Conservation (phyloP, 2,329 filamentous ascomycete species). For the Fusarium brevicatenulatum region DNA sequence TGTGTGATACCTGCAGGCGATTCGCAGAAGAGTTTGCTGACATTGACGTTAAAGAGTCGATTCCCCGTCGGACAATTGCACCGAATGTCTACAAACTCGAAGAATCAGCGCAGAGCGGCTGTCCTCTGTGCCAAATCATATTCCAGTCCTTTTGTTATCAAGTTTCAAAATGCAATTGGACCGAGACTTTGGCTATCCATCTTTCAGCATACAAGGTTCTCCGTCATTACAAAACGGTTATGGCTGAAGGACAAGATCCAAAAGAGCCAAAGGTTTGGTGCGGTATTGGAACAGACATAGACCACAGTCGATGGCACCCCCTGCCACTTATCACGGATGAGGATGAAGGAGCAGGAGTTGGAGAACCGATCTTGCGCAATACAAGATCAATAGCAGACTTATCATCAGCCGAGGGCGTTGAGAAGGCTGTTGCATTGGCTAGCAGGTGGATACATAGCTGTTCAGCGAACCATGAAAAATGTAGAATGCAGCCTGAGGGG, state of each 20-base stretch:
- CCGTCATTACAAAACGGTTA: too few species aligned
- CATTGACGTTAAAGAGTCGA: neutral
- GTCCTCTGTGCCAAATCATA: neutral
- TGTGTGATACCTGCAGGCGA: neutral
- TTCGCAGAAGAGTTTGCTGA: neutral
- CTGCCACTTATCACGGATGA: neutral
- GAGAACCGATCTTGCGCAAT: fast-evolving
- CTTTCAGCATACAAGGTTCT: neutral
- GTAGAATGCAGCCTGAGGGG: neutral
- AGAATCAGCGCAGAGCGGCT: neutral
- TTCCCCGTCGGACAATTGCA: neutral
- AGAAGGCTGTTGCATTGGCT: neutral
- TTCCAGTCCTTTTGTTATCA: neutral
- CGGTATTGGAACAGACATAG: neutral
- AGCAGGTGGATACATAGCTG: neutral
- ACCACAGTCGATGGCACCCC: neutral
- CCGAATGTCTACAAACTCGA: neutral
- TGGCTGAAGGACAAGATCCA: neutral
- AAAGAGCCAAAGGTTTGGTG: neutral
- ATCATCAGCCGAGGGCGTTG: neutral
- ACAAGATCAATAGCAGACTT: neutral
- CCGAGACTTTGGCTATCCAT: neutral
- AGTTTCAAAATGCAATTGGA: neutral
- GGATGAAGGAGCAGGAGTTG: too few species aligned
- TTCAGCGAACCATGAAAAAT: neutral